phyloP scores from a whole-genome alignment of 495 filamentous ascomycete genomes.

The Penicillium manginii region DNA sequence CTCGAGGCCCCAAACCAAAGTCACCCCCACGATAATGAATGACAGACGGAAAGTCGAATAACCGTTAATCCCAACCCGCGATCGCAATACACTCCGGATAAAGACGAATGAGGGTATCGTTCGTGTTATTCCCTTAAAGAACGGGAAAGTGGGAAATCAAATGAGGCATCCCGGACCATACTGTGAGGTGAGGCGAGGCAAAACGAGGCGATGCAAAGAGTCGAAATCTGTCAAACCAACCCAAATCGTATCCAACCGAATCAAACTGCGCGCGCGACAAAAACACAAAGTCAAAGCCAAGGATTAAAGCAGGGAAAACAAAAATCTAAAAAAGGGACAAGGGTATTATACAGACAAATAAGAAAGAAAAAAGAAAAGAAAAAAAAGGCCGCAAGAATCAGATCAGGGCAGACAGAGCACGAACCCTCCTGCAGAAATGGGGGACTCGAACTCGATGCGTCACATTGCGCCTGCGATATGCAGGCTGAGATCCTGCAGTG shows the following conservation, averaged over 20 bases:
- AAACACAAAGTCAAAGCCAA: neutral
- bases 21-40: neutral
- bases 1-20: too few species aligned
- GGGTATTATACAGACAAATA: neutral
- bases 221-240: too few species aligned
- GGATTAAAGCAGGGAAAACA: neutral
- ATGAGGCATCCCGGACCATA: neutral
- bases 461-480: constrained; percentile 19
- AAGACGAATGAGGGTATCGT: too few species aligned
- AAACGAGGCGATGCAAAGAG: neutral
- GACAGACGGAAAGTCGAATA: too few species aligned
- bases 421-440: constrained; percentile 9
- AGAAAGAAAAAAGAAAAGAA: constrained; percentile 4
- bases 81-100: too few species aligned
- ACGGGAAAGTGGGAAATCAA: neutral
- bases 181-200: neutral
- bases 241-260: neutral
- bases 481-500: constrained; percentile 10
- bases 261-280: neutral
- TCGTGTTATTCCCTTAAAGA: too few species aligned
- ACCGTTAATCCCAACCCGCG: too few species aligned
- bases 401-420: constrained; percentile 4
- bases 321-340: constrained; percentile 1
- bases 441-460: constrained; percentile 16
- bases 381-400: neutral